These are phyloP conservation scores for Hortaea werneckii DNA, from an alignment of 2,329 filamentous ascomycete genomes.

Conservation along the genomic window DNA sequence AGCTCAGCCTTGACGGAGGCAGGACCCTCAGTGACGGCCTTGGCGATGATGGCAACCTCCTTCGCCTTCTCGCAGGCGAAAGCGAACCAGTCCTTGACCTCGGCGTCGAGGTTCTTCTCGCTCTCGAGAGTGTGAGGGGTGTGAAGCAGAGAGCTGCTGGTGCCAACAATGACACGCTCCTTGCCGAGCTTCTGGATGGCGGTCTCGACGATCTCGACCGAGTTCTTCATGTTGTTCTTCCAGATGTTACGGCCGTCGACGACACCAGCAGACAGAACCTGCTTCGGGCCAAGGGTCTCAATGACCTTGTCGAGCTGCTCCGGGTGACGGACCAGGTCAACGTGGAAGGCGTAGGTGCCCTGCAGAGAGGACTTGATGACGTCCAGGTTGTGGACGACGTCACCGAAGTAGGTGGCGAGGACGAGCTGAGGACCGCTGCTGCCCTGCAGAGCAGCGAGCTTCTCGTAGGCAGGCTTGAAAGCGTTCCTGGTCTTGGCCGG, in stretches of 20 bases:
- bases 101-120: slow-evolving; percentile 94
- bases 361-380: slow-evolving; percentile 59
- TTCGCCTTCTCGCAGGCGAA: slow-evolving; percentile 91
- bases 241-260: slow-evolving; percentile 99
- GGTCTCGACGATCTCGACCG: slow-evolving; percentile 80
- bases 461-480: slow-evolving; percentile 96
- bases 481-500: slow-evolving; percentile 83
- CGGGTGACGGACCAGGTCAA: slow-evolving; percentile 95
- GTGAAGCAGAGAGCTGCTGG: slow-evolving; percentile 95
- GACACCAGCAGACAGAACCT: slow-evolving; percentile 87
- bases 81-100: slow-evolving; percentile 96
- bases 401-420: slow-evolving; percentile 96
- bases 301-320: slow-evolving; percentile 89
- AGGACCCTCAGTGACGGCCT: slow-evolving; percentile 89
- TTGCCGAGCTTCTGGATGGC: slow-evolving; percentile 94
- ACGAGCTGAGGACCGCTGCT: slow-evolving; percentile 76
- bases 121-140: slow-evolving; percentile 94
- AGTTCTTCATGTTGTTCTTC: slow-evolving; percentile 98
- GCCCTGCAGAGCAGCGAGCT: slow-evolving; percentile 60
- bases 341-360: slow-evolving; percentile 73
- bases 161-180: slow-evolving; percentile 93
- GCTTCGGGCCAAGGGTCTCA: slow-evolving; percentile 73
- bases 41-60: slow-evolving; percentile 87
- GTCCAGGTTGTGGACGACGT: slow-evolving; percentile 98
- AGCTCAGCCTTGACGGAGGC: slow-evolving; percentile 78